Evolutionary conservation across 225 moss, liverwort and hornwort species (phyloP).

Genomic region (Antitrichia curtipendula): DNA sequence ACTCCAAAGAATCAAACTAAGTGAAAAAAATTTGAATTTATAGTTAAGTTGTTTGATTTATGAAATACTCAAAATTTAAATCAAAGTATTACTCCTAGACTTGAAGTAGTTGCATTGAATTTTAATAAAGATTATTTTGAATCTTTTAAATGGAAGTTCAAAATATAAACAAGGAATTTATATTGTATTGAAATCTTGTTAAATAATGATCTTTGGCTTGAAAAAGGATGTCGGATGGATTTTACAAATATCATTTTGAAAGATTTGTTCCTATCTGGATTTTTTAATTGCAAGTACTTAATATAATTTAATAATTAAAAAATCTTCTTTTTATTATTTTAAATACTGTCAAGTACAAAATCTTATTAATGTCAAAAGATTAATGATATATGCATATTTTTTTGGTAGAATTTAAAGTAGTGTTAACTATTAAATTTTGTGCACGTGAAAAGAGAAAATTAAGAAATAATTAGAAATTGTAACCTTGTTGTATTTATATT

Average conservation of each 20-base stretch:
- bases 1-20: background rate
- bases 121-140: background rate
- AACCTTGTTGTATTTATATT: background rate
- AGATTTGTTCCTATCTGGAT: rapidly evolving
- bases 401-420: background rate
- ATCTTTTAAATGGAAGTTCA: background rate
- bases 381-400: no score
- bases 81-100: rapidly evolving
- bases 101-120: no score
- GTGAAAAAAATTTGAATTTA: background rate
- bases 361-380: no score
- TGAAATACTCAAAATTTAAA: background rate
- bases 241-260: background rate
- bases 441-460: no score
- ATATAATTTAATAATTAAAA: background rate
- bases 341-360: background rate
- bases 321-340: background rate
- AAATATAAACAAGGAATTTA: background rate
- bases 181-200: no score
- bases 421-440: background rate
- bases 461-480: background rate
- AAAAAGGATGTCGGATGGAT: background rate
- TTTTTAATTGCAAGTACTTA: background rate
- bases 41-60: background rate
- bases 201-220: no score